Percentiles rank a stretch among this genome's conserved stretches.
Conservation (phyloP, 1,284 basidiomycete species). For the Pseudozyma sp. region DNA sequence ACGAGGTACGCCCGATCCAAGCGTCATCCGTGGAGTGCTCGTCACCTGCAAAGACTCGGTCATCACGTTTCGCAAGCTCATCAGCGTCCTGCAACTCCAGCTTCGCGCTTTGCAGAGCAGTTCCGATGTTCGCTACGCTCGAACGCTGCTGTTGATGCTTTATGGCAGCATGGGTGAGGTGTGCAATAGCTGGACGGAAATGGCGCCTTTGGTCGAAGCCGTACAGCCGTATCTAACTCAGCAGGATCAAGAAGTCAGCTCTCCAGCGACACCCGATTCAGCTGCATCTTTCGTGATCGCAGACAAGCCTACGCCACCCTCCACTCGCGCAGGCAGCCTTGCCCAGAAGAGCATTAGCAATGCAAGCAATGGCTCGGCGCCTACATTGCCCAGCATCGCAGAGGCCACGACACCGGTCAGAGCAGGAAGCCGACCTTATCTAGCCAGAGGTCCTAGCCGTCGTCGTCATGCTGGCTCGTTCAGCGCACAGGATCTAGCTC, state of each 20-base stretch:
- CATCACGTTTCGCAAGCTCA: conserved; percentile 85
- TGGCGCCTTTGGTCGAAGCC: conserved; percentile 79
- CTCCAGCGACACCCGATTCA: conserved; percentile 16
- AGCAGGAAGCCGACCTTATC: conserved; percentile 27
- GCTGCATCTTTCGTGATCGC: neutral
- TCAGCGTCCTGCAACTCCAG: conserved; percentile 84
- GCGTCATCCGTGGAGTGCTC: conserved; percentile 81
- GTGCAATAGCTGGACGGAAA: conserved; percentile 83
- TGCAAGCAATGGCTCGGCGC: conserved; percentile 20
- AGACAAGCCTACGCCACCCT: conserved; percentile 28
- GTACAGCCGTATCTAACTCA: conserved; percentile 70
- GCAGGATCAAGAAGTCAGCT: conserved; percentile 14
- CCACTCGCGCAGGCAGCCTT: conserved; percentile 24
- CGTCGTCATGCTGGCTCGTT: conserved; percentile 61
- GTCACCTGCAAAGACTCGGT: conserved; percentile 88
- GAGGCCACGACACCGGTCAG: conserved; percentile 49
- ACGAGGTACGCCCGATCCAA: conserved; percentile 77
- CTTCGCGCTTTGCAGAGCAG: conserved; percentile 77
- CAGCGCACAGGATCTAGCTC: conserved; percentile 61
- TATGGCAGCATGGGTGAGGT: conserved; percentile 93
- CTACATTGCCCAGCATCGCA: conserved; percentile 60
- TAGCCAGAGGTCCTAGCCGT: conserved; percentile 34
- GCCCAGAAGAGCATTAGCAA: conserved; percentile 32
- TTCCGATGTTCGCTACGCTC: conserved; percentile 86
- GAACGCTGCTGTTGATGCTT: conserved; percentile 87